phyloP scores from a whole-genome alignment of 345 rosid genomes.

The Garcia nutans region DNA sequence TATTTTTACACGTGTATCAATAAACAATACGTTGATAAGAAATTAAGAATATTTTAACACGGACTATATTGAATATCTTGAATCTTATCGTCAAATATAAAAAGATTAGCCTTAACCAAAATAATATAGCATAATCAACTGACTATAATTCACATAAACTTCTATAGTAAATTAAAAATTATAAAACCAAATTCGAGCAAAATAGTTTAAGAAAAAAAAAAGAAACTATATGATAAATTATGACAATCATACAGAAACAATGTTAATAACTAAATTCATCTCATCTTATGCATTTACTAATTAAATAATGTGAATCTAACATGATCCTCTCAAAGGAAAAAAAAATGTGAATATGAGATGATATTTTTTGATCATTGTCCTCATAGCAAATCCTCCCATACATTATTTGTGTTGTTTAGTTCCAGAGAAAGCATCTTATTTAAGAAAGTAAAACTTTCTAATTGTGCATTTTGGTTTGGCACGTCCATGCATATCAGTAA shows the following conservation, averaged over 20 bases:
- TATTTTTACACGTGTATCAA: background rate
- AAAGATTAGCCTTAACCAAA: no score
- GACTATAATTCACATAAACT: background rate
- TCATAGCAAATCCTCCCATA: no score
- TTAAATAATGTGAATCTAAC: background rate
- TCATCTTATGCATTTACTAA: background rate
- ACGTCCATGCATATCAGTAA: background rate
- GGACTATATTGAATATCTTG: background rate
- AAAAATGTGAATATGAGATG: no score
- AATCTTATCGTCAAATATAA: background rate
- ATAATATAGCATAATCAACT: no score
- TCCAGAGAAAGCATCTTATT: background rate
- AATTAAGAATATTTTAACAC: background rate
- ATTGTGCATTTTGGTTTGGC: background rate
- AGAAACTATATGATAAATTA: background rate
- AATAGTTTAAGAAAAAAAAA: background rate
- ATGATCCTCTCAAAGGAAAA: background rate
- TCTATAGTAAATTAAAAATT: background rate
- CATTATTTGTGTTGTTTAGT: no score
- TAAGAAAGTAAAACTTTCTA: background rate
- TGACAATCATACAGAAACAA: no score
- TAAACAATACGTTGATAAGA: background rate
- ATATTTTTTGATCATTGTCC: no score
- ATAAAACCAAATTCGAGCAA: background rate
- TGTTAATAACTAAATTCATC: background rate